Conservation (phyloP, 2,329 filamentous ascomycete species). For the Fusarium paranaense region DNA sequence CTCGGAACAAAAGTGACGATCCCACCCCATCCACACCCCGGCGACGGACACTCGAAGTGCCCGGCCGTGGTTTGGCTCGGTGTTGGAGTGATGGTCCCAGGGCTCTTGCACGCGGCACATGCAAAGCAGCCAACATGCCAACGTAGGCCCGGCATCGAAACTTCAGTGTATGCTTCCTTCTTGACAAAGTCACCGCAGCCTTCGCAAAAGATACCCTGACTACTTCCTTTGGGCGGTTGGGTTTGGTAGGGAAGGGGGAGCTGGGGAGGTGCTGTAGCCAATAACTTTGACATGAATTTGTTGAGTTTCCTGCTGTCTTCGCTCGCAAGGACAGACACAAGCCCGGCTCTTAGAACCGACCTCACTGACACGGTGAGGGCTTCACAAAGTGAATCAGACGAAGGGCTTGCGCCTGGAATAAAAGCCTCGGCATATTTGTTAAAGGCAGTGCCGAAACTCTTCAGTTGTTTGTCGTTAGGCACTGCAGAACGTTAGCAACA, state of each 20-base stretch:
- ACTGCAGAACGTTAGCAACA: background rate
- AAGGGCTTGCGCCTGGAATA: too few relatives aligned
- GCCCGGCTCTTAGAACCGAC: background rate
- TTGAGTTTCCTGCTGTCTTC: background rate
- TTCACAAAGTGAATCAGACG: background rate
- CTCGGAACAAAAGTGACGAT: background rate
- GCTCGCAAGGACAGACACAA: background rate
- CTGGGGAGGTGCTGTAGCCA: background rate
- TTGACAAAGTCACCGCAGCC: background rate
- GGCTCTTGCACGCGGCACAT: background rate
- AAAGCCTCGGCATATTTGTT: background rate
- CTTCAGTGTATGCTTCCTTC: background rate
- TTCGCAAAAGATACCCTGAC: background rate
- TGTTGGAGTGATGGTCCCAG: background rate
- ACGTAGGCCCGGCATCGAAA: background rate
- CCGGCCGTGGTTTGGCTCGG: background rate
- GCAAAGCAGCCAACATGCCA: background rate
- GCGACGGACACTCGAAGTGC: background rate
- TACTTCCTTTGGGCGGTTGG: background rate
- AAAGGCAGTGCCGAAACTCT: background rate
- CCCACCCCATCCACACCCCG: background rate
- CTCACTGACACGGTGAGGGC: background rate
- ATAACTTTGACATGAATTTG: background rate
- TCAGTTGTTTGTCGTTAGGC: background rate
- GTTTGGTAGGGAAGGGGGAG: background rate